Conservation (phyloP, 148 eudicot genomes). For the Nepenthes gracilis region DNA sequence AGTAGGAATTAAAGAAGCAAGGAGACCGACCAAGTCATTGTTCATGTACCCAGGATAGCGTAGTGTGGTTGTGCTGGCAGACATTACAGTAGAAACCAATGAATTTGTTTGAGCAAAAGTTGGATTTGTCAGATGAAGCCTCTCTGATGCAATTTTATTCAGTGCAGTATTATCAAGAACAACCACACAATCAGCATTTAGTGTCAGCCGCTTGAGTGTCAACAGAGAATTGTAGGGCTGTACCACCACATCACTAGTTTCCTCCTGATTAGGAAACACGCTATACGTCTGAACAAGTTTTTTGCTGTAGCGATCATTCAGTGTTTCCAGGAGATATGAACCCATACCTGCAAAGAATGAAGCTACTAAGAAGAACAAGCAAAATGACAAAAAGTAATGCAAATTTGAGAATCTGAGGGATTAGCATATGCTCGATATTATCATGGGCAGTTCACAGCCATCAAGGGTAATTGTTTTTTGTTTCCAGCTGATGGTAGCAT, state of each 20-base stretch:
- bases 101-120: slow-evolving; percentile 96
- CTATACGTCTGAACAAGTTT: slow-evolving; percentile 97
- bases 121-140: slow-evolving; percentile 87
- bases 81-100: slow-evolving; percentile 96
- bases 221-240: slow-evolving; percentile 97
- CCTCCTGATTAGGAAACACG: slow-evolving; percentile 95
- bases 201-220: slow-evolving; percentile 88
- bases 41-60: slow-evolving; percentile 99
- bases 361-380: not conserved
- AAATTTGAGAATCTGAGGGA: not conserved
- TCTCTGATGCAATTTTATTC: slow-evolving; percentile 94
- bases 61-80: slow-evolving; percentile 97
- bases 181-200: slow-evolving; percentile 98
- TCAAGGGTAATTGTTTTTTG: too few relatives aligned
- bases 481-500: too few relatives aligned
- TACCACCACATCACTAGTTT: slow-evolving; percentile 95
- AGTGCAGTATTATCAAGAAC: slow-evolving; percentile 98
- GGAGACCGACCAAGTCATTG: slow-evolving; percentile 98
- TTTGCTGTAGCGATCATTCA: slow-evolving; percentile 98
- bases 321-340: slow-evolving; percentile 85
- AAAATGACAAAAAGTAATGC: not conserved
- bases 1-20: slow-evolving; percentile 97
- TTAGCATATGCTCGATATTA: not conserved
- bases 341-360: slow-evolving; percentile 75
- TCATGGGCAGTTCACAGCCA: too few relatives aligned